Conservation (phyloP, 2,329 filamentous ascomycete species). For the Fusarium circinatum region DNA sequence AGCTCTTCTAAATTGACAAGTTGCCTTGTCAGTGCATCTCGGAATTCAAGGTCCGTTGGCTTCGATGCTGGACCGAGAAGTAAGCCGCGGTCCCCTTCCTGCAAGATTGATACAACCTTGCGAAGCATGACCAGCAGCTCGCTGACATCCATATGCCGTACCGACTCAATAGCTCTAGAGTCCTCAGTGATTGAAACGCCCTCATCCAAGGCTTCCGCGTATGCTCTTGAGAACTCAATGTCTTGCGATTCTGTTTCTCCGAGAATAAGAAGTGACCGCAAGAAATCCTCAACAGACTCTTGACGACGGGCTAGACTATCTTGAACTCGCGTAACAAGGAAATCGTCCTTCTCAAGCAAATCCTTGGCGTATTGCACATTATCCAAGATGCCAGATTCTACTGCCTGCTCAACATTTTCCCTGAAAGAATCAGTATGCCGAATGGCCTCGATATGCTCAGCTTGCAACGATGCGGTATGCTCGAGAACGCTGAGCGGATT, state of each 20-base stretch:
- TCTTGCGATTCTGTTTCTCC: slow-evolving; percentile 51
- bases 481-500: slow-evolving; percentile 77
- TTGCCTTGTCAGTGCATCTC: slow-evolving; percentile 52
- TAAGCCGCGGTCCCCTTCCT: slow-evolving; percentile 52
- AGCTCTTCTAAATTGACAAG: slow-evolving; percentile 60
- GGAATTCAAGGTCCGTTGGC: slow-evolving; percentile 47
- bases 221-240: slow-evolving; percentile 64
- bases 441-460: slow-evolving; percentile 73
- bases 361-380: slow-evolving; percentile 56
- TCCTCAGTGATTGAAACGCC: slow-evolving; percentile 64
- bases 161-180: slow-evolving; percentile 63
- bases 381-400: slow-evolving; percentile 55
- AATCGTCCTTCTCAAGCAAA: slow-evolving; percentile 69
- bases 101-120: slow-evolving; percentile 43
- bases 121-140: slow-evolving; percentile 44
- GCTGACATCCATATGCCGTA: slow-evolving; percentile 65
- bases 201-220: slow-evolving; percentile 68
- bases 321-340: slow-evolving; percentile 59
- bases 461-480: slow-evolving; percentile 56
- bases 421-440: slow-evolving; percentile 77
- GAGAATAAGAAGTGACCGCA: slow-evolving; percentile 61
- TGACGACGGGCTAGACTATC: slow-evolving; percentile 46
- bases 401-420: slow-evolving; percentile 58
- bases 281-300: slow-evolving; percentile 55
- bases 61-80: slow-evolving; percentile 48